Evolutionary conservation across 1,284 basidiomycete genomes (phyloP).

Genomic region (Trichosporon coremiiforme): DNA sequence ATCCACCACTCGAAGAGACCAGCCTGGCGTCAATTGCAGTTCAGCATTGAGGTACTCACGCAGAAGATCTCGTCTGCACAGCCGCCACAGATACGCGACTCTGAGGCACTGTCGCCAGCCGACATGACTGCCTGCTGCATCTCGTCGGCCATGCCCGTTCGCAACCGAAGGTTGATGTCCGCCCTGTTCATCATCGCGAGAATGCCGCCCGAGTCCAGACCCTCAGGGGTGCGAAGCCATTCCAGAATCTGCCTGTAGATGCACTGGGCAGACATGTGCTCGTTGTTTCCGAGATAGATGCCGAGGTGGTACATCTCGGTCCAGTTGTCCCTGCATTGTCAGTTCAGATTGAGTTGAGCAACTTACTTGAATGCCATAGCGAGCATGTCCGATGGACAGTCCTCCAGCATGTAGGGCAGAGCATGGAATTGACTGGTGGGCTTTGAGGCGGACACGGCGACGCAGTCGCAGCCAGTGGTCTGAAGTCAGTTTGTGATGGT

Average conservation of each 20-base stretch:
- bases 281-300: conserved; percentile 23
- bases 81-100: conserved; percentile 31
- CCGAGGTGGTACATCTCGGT: conserved; percentile 33
- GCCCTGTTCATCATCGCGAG: conserved; percentile 35
- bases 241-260: conserved; percentile 30
- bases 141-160: conserved; percentile 33
- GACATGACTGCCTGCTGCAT: conserved; percentile 32
- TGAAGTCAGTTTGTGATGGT: no score
- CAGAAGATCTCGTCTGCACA: conserved; percentile 36
- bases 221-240: conserved; percentile 33
- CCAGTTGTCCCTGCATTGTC: conserved; percentile 36
- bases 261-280: background rate
- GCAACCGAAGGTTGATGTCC: conserved; percentile 33
- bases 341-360: background rate
- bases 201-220: conserved; percentile 28
- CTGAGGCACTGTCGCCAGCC: conserved; percentile 20
- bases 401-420: conserved; percentile 30
- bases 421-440: conserved; percentile 25
- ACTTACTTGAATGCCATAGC: conserved; percentile 35
- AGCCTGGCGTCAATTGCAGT: conserved; percentile 26
- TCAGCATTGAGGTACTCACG: conserved; percentile 19
- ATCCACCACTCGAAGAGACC: conserved; percentile 38
- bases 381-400: conserved; percentile 33
- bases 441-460: conserved; percentile 26
- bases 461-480: conserved; percentile 29